Evolutionary conservation across 495 filamentous ascomycete species (phyloP), one percentile per base, ranked within the genome.

Genomic region (Aspergillus cristatus): DNA sequence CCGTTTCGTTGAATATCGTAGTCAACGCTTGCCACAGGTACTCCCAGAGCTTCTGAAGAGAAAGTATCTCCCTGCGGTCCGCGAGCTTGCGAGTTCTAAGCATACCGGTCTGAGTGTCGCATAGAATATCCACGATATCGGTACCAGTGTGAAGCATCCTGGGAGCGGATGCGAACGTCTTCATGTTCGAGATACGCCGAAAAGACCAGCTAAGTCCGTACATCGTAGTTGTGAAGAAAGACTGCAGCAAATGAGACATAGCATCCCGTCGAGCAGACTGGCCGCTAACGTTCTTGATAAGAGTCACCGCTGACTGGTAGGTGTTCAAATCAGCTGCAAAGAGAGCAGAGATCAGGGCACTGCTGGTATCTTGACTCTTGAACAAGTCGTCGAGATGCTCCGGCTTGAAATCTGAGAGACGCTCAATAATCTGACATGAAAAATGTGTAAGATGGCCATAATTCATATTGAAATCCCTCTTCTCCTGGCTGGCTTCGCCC

Each of bases 1-100:
- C 85, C 14, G 86, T 90, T 50, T 76, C 78, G 32, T 74, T 65
- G 52, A 96, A 95, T n/a, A 93, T 84, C 11, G 81, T 76, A 2
- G 76, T 77, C 33, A 96, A 58, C 18, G 73, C 73, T 29, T 74
- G 71, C 91, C 91, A 98, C 43, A 85, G 70, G 34, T 71, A 70
- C 42, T 77, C 72, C 93, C 93, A 98, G 58, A 93, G 86, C 13
- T 61, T 69, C 47, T 79, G 70, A 17, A 91, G 60, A 6, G 75
- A 70, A 28, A 75, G 68, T 15, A 71, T 65, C 47, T 89, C 82
- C 31, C 64, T 64, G n/a, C 67, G 53, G 15, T 73, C 70, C 20
- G 76, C 62, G 8, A 75, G 53, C 28, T 70, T 68, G 26, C 71
- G 74, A 28, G 74, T 78, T 36, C 87, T 72, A 18, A 98, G 71